These are phyloP conservation scores for Pseudoneurospora amorphoporcata DNA, from an alignment of 495 filamentous ascomycete species.

Conservation along the genomic window DNA sequence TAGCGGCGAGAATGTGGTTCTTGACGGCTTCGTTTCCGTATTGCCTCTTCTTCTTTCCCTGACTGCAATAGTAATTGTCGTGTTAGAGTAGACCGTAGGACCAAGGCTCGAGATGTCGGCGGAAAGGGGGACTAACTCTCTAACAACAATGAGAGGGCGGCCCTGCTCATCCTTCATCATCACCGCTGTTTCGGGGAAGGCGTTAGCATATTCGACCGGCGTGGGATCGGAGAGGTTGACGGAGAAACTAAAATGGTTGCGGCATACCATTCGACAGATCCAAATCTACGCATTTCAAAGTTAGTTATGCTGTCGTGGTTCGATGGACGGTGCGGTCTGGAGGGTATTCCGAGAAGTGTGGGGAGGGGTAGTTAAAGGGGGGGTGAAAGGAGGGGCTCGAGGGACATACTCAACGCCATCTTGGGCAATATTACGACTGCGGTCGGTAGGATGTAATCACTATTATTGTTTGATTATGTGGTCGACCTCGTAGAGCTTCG, in stretches of 20 bases:
- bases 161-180: slow-evolving; percentile 82
- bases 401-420: slow-evolving; percentile 40
- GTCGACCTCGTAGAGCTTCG: slow-evolving; percentile 1
- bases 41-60: slow-evolving; percentile 95
- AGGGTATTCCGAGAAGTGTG: neutral
- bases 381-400: neutral
- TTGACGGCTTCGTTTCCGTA: slow-evolving; percentile 96
- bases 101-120: slow-evolving; percentile 1
- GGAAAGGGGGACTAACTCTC: slow-evolving; percentile 63
- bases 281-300: slow-evolving; percentile 26
- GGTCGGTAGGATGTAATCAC: neutral
- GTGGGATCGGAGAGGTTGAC: neutral
- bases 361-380: neutral
- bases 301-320: slow-evolving; percentile 17
- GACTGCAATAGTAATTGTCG: slow-evolving; percentile 41
- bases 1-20: slow-evolving; percentile 90
- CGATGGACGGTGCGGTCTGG: neutral
- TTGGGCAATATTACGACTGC: slow-evolving; percentile 13
- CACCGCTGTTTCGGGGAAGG: slow-evolving; percentile 26
- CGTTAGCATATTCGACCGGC: neutral
- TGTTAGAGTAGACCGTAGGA: slow-evolving; percentile 7
- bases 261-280: slow-evolving; percentile 41
- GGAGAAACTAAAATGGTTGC: neutral
- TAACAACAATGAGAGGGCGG: slow-evolving; percentile 93
- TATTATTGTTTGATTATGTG: slow-evolving; percentile 1